Evolutionary conservation across 2,329 filamentous ascomycete genomes (phyloP).

Genomic region (Cladosporium austrohemisphaericum): DNA sequence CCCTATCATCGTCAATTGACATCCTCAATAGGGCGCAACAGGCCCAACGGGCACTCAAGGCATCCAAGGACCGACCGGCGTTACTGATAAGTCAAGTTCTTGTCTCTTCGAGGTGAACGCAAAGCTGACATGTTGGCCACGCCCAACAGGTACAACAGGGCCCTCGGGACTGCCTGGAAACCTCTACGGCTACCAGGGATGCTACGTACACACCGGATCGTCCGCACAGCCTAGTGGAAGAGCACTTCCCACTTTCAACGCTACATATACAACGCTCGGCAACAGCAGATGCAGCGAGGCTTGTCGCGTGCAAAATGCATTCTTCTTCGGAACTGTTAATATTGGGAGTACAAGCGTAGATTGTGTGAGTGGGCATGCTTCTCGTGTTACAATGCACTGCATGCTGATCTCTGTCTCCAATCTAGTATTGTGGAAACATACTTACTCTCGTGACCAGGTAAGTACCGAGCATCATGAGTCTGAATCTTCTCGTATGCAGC

Average conservation of each 20-base stretch:
- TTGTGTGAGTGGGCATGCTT: constrained; percentile 16
- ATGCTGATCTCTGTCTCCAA: not conserved
- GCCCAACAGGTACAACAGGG: not conserved
- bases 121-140: not conserved
- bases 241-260: constrained; percentile 23
- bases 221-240: constrained; percentile 22
- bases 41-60: constrained; percentile 8
- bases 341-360: constrained; percentile 22
- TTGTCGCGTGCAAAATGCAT: constrained; percentile 18
- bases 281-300: constrained; percentile 23
- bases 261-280: constrained; percentile 20
- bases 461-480: not conserved
- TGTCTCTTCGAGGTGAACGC: too few relatives aligned
- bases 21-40: not conserved
- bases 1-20: not conserved
- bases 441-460: constrained; percentile 26
- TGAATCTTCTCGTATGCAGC: not conserved
- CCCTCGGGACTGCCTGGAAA: constrained; percentile 15
- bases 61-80: constrained; percentile 3
- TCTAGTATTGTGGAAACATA: constrained; percentile 25
- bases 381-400: too few relatives aligned
- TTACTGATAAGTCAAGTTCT: not conserved
- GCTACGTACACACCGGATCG: constrained; percentile 28
- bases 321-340: constrained; percentile 30
- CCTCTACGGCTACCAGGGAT: constrained; percentile 28